These are phyloP conservation scores for Aphanomyces euteiches DNA, from an alignment of 352 stramenopile genomes.

Conservation along the genomic window DNA sequence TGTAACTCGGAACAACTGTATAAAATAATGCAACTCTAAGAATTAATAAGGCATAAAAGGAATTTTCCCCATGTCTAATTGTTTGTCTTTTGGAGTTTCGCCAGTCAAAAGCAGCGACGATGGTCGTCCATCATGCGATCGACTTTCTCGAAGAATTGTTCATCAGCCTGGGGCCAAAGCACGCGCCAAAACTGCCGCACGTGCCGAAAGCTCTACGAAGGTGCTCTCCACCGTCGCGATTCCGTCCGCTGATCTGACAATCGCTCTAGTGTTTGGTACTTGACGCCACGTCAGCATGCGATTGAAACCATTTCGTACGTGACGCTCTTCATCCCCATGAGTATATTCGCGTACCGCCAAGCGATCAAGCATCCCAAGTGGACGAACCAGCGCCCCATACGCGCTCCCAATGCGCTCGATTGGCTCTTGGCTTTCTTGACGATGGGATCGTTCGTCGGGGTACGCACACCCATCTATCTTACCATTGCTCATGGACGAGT, in stretches of 20 bases:
- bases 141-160: slow-evolving; percentile 29
- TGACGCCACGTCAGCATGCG: slow-evolving; percentile 27
- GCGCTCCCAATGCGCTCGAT: slow-evolving; percentile 14
- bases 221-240: not conserved
- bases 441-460: slow-evolving; percentile 11
- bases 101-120: not conserved
- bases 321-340: slow-evolving; percentile 14
- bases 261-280: slow-evolving; percentile 19
- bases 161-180: not conserved
- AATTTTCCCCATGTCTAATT: not conserved
- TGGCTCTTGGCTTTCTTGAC: not conserved
- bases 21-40: too few species aligned
- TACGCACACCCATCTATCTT: not conserved
- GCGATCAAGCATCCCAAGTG: slow-evolving; percentile 24
- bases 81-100: too few species aligned
- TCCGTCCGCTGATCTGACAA: not conserved
- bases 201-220: slow-evolving; percentile 8
- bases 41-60: not conserved
- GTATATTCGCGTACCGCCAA: slow-evolving; percentile 9
- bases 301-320: slow-evolving; percentile 24
- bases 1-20: too few species aligned
- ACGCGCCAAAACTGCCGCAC: slow-evolving; percentile 11
- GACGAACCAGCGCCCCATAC: slow-evolving; percentile 16
- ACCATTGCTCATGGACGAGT: not conserved
- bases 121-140: slow-evolving; percentile 14